These are phyloP conservation scores for Phylloporus sp. DNA, from an alignment of 1,284 basidiomycete genomes.

Conservation along the genomic window DNA sequence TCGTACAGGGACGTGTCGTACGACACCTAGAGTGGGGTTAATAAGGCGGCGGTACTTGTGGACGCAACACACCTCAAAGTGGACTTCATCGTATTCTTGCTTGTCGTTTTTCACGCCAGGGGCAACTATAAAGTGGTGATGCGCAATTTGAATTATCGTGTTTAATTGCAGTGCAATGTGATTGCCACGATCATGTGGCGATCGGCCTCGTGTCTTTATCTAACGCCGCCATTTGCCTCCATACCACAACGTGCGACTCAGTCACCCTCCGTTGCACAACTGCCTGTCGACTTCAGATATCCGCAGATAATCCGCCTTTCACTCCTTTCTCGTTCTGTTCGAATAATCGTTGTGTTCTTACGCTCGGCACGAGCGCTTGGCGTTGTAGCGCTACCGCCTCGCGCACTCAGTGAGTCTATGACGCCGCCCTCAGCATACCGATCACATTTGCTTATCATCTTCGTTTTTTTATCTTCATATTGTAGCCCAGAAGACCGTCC, in stretches of 20 bases:
- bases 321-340: not conserved
- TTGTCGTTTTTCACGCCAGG: slow-evolving; percentile 53
- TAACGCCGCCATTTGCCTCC: too few relatives aligned
- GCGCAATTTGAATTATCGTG: not conserved
- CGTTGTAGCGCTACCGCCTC: not conserved
- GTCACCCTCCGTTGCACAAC: too few relatives aligned
- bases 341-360: not conserved
- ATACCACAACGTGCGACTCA: too few relatives aligned
- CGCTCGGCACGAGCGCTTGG: not conserved
- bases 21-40: slow-evolving; percentile 65
- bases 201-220: too few relatives aligned
- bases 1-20: slow-evolving; percentile 89
- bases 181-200: too few relatives aligned
- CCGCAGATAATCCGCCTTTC: not conserved
- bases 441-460: not conserved
- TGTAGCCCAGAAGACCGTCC: not conserved
- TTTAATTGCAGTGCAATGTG: too few relatives aligned
- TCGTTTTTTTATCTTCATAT: too few relatives aligned
- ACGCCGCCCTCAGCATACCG: not conserved
- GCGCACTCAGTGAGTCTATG: not conserved
- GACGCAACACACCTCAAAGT: slow-evolving; percentile 69
- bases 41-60: not conserved
- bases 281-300: not conserved
- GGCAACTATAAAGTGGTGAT: slow-evolving; percentile 40
- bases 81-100: slow-evolving; percentile 78